These are phyloP conservation scores for Hymenoscyphus albidus DNA, from an alignment of 2,329 filamentous ascomycete genomes.

Conservation along the genomic window DNA sequence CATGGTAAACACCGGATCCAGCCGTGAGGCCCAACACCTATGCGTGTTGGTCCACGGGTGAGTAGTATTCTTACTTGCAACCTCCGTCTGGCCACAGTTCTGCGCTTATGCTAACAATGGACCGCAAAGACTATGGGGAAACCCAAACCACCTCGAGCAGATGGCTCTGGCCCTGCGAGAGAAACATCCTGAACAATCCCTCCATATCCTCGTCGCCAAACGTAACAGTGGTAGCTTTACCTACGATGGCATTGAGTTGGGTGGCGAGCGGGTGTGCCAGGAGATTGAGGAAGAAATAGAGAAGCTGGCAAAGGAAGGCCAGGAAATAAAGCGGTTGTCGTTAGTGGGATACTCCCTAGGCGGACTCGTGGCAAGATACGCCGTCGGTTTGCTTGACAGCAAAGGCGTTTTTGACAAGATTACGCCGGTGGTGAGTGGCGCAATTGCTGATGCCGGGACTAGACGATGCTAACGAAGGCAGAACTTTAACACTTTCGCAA, in stretches of 20 bases:
- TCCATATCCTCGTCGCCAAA: constrained; percentile 69
- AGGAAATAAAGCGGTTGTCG: constrained; percentile 75
- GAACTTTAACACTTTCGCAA: constrained; percentile 93
- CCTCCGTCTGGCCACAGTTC: neutral
- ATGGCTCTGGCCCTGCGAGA: constrained; percentile 63
- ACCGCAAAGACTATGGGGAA: constrained; percentile 65
- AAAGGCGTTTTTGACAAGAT: constrained; percentile 76
- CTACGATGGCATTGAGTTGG: constrained; percentile 65
- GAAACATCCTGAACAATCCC: constrained; percentile 55
- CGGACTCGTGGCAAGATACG: constrained; percentile 81
- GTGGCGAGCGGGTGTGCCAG: constrained; percentile 62
- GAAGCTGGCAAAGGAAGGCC: constrained; percentile 55
- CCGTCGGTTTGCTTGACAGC: constrained; percentile 76
- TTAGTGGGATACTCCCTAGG: constrained; percentile 88
- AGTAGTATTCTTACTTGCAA: constrained; percentile 1
- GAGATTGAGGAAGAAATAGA: constrained; percentile 64
- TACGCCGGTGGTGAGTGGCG: constrained; percentile 62
- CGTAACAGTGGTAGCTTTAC: constrained; percentile 70
- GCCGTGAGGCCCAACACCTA: constrained; percentile 60
- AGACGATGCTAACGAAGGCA: constrained; percentile 30
- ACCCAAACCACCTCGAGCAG: constrained; percentile 67
- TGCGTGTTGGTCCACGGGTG: constrained; percentile 71
- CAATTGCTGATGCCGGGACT: neutral
- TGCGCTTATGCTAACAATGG: constrained; percentile 5
- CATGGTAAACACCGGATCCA: constrained; percentile 50